These are phyloP conservation scores for Rossbeevera mucosa DNA, from an alignment of 768 basidiomycete species.

Conservation along the genomic window DNA sequence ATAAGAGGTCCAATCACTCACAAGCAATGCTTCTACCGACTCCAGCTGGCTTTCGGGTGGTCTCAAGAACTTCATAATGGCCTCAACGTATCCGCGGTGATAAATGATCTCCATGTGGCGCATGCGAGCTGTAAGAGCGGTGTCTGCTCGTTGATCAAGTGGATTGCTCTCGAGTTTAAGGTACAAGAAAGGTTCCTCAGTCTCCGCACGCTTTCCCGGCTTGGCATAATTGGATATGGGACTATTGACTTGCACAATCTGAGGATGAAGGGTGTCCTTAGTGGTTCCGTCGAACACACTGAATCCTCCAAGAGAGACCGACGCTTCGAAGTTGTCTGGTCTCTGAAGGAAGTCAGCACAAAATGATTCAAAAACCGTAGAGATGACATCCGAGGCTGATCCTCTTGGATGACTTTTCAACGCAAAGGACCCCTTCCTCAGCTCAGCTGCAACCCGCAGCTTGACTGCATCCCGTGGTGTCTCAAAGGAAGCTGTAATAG, in stretches of 20 bases:
- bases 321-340: slow-evolving; percentile 81
- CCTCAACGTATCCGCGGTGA: slow-evolving; percentile 90
- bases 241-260: slow-evolving; percentile 84
- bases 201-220: slow-evolving; percentile 25
- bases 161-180: slow-evolving; percentile 91
- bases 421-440: slow-evolving; percentile 85
- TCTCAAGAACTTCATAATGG: slow-evolving; percentile 85
- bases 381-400: slow-evolving; percentile 65
- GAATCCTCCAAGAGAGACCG: slow-evolving; percentile 80
- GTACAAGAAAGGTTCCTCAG: slow-evolving; percentile 72
- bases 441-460: slow-evolving; percentile 64
- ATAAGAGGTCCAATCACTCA: slow-evolving; percentile 33
- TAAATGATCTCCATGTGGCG: slow-evolving; percentile 97
- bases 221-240: slow-evolving; percentile 29
- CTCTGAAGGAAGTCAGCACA: slow-evolving; percentile 80
- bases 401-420: slow-evolving; percentile 73
- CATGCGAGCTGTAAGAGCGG: slow-evolving; percentile 82
- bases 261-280: slow-evolving; percentile 69
- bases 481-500: slow-evolving; percentile 64
- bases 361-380: slow-evolving; percentile 83
- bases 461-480: slow-evolving; percentile 77
- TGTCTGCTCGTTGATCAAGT: slow-evolving; percentile 87
- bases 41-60: slow-evolving; percentile 93
- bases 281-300: slow-evolving; percentile 92
- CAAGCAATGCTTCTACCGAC: slow-evolving; percentile 89